Evolutionary conservation across 139 green algal genomes (phyloP).

Genomic region (Klebsormidium nitens): DNA sequence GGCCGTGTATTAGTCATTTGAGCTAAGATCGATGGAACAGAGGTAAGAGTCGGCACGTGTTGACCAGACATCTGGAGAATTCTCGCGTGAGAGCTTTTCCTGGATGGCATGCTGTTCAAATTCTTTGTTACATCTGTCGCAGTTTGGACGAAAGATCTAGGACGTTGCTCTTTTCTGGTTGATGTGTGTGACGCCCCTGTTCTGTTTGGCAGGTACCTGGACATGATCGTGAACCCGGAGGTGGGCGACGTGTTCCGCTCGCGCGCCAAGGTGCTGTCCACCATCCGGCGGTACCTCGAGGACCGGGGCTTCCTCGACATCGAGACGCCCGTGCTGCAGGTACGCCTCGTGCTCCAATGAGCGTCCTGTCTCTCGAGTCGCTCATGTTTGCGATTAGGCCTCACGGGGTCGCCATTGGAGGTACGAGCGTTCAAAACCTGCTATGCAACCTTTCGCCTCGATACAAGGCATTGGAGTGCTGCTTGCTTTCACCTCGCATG

Average conservation of each 20-base stretch:
- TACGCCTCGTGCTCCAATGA: conserved; percentile 4
- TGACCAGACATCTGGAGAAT: no score
- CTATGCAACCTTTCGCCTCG: no score
- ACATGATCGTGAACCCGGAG: conserved; percentile 90
- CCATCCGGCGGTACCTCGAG: conserved; percentile 78
- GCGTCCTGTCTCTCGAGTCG: no score
- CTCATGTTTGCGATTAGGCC: no score
- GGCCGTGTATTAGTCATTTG: no score
- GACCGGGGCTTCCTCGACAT: conserved; percentile 66
- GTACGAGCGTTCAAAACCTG: no score
- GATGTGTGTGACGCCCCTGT: conserved; percentile 39
- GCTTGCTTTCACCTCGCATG: no score
- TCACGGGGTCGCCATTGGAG: no score
- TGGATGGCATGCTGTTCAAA: not conserved
- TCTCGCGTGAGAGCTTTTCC: not conserved
- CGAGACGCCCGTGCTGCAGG: conserved; percentile 52
- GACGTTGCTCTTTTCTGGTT: not conserved
- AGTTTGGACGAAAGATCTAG: no score
- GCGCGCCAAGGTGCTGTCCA: conserved; percentile 52
- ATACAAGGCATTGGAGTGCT: no score
- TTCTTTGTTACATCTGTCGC: not conserved
- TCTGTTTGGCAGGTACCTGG: conserved; percentile 77
- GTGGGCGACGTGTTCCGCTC: conserved; percentile 68
- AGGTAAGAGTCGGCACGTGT: no score
- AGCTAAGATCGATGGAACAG: no score